phyloP scores from a whole-genome alignment of 345 rosid genomes.

The Excoecaria agallocha region DNA sequence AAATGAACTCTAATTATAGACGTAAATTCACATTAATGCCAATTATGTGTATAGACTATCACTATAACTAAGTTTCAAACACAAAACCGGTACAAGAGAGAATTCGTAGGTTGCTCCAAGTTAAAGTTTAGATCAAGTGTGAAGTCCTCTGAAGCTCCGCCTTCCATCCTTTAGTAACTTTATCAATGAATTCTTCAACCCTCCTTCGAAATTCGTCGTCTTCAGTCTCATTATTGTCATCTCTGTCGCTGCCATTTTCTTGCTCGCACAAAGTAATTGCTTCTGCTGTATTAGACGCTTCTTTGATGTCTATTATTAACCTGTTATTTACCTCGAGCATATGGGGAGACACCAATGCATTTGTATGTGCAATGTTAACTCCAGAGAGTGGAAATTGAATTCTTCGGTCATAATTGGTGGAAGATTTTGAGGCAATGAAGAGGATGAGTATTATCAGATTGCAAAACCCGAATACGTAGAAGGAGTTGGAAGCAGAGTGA shows the following conservation, averaged over 20 bases:
- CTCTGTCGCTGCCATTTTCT: background rate
- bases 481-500: conserved; percentile 42
- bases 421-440: conserved; percentile 35
- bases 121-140: background rate
- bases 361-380: background rate
- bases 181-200: conserved; percentile 59
- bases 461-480: conserved; percentile 46
- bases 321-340: background rate
- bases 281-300: background rate
- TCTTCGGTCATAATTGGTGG: conserved; percentile 8
- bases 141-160: conserved; percentile 36
- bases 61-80: too few relatives aligned
- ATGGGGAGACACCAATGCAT: background rate
- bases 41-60: too few relatives aligned
- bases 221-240: conserved; percentile 17
- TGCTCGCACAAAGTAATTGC: background rate
- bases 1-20: too few relatives aligned
- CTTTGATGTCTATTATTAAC: background rate
- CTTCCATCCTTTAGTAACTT: conserved; percentile 55
- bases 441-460: conserved; percentile 46
- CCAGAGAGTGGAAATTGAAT: conserved; percentile 5
- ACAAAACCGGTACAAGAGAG: too few relatives aligned
- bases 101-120: too few relatives aligned
- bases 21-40: too few relatives aligned
- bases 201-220: conserved; percentile 49